Evolutionary conservation across 345 rosid genomes (phyloP).

Genomic region (Mercurialis annua): DNA sequence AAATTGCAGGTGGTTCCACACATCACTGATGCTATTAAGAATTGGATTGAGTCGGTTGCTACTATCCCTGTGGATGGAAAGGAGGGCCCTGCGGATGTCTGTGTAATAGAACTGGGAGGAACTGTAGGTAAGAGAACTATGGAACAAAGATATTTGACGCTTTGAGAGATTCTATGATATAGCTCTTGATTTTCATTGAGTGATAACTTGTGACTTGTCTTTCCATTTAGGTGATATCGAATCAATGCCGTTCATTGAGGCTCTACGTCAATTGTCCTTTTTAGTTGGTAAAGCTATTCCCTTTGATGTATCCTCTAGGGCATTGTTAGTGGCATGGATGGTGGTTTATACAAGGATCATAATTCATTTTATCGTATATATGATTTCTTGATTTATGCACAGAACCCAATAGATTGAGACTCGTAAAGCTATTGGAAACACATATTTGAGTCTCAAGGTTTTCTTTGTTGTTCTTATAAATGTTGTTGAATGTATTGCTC

Average conservation of each 20-base stretch:
- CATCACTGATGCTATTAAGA: slow-evolving; percentile 35
- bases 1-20: slow-evolving; percentile 34
- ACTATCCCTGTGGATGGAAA: slow-evolving; percentile 30
- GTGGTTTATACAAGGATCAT: neutral
- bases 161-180: neutral
- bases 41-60: slow-evolving; percentile 30
- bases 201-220: neutral
- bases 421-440: neutral
- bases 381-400: neutral
- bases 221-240: slow-evolving; percentile 29
- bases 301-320: neutral
- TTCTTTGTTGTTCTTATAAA: neutral
- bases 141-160: neutral
- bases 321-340: neutral
- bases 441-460: neutral
- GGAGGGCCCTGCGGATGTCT: slow-evolving; percentile 33
- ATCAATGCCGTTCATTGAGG: slow-evolving; percentile 38
- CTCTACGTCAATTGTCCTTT: slow-evolving; percentile 34
- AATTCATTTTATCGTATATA: neutral
- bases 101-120: slow-evolving; percentile 39
- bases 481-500: slow-evolving; percentile 7
- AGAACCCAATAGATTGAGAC: neutral
- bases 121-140: slow-evolving; percentile 37
- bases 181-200: neutral
- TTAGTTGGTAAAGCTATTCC: slow-evolving; percentile 25